Conservation (phyloP, 257 asterid genomes). For the Penstemon barbatus region DNA sequence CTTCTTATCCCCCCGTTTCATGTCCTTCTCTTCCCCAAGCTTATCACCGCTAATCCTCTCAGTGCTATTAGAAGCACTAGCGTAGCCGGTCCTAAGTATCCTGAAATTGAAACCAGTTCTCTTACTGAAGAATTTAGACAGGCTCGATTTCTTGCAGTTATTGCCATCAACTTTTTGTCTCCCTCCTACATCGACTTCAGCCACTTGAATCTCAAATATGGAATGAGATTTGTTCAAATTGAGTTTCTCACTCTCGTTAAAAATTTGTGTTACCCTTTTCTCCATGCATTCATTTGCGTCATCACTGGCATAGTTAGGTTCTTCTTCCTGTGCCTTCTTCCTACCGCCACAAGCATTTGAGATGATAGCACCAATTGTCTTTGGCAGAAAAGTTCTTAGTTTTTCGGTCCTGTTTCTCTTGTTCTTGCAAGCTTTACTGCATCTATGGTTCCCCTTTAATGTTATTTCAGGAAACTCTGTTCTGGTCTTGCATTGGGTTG, state of each 20-base stretch:
- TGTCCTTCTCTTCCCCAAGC: background rate
- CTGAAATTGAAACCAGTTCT: slow-evolving; percentile 23
- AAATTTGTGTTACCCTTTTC: background rate
- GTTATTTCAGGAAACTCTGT: background rate
- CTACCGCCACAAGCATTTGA: slow-evolving; percentile 32
- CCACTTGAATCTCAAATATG: background rate
- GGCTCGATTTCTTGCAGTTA: slow-evolving; percentile 4
- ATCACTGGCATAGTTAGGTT: background rate
- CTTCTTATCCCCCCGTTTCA: background rate
- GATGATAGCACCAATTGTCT: slow-evolving; percentile 33
- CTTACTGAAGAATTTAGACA: slow-evolving; percentile 32
- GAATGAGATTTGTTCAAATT: slow-evolving; percentile 22
- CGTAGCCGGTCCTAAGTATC: slow-evolving; percentile 23
- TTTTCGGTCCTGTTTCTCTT: slow-evolving; percentile 15
- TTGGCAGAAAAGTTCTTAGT: slow-evolving; percentile 12
- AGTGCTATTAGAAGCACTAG: background rate
- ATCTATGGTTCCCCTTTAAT: background rate
- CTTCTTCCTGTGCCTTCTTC: slow-evolving; percentile 22
- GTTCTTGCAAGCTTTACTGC: slow-evolving; percentile 16
- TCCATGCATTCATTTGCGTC: slow-evolving; percentile 3
- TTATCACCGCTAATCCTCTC: background rate
- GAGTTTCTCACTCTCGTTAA: background rate
- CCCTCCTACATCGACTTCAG: slow-evolving; percentile 2
- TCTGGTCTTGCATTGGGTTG: slow-evolving; percentile 10
- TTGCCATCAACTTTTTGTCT: background rate